Evolutionary conservation across 2,329 filamentous ascomycete genomes (phyloP).

Genomic region (Pyrenophora tritici-repentis): DNA sequence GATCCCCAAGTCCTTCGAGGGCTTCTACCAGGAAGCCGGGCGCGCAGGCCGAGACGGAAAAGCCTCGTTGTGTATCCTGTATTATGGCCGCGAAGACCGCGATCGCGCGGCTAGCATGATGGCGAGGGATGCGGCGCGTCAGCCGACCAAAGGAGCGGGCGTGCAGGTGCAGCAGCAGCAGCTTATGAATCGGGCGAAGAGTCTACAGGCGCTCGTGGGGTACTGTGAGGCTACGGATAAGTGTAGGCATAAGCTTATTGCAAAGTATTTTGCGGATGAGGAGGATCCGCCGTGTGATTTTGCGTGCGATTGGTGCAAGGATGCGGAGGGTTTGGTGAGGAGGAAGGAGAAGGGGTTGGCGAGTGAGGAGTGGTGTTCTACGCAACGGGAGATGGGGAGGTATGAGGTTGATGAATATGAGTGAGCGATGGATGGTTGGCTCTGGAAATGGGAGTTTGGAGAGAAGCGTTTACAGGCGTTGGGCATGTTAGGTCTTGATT

Average conservation of each 20-base stretch:
- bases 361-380: slow-evolving; percentile 57
- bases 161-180: slow-evolving; percentile 43
- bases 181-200: slow-evolving; percentile 49
- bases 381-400: slow-evolving; percentile 52
- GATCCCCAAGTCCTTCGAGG: slow-evolving; percentile 90
- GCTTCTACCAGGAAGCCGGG: slow-evolving; percentile 94
- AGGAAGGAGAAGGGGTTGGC: slow-evolving; percentile 52
- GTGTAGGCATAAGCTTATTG: slow-evolving; percentile 68
- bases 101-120: slow-evolving; percentile 69
- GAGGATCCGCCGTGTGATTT: slow-evolving; percentile 49
- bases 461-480: neutral
- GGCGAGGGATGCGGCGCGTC: slow-evolving; percentile 53
- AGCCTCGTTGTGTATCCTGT: slow-evolving; percentile 83
- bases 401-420: slow-evolving; percentile 49
- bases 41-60: slow-evolving; percentile 89
- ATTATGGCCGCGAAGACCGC: slow-evolving; percentile 86
- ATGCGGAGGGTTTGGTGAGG: slow-evolving; percentile 47
- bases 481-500: neutral
- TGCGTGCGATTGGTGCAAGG: slow-evolving; percentile 58
- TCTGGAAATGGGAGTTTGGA: neutral
- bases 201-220: slow-evolving; percentile 63
- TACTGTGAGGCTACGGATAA: slow-evolving; percentile 79
- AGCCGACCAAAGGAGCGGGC: slow-evolving; percentile 52
- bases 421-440: slow-evolving; percentile 10
- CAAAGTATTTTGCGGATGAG: slow-evolving; percentile 46